Evolutionary conservation across 495 filamentous ascomycete genomes (phyloP).

Genomic region (Xylaria longipes): DNA sequence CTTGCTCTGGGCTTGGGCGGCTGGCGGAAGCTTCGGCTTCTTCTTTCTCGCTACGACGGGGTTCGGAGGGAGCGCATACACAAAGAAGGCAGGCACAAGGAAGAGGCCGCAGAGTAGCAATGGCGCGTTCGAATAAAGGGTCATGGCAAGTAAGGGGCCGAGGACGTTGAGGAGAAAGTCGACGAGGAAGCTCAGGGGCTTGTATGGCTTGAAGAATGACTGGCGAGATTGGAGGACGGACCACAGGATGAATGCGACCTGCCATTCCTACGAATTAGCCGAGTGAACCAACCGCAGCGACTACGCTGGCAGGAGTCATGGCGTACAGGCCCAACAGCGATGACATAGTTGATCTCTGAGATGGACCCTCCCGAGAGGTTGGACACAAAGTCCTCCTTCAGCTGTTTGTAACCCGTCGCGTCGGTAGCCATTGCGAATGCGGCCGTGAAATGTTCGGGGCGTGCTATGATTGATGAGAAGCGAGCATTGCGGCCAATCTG

Average conservation of each 20-base stretch:
- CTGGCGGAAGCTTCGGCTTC: slow-evolving; percentile 64
- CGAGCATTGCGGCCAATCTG: background rate
- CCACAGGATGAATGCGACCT: slow-evolving; percentile 87
- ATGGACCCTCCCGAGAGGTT: slow-evolving; percentile 86
- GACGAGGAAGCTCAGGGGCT: slow-evolving; percentile 66
- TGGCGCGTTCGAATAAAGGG: slow-evolving; percentile 80
- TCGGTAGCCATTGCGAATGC: slow-evolving; percentile 40
- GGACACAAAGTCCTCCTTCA: slow-evolving; percentile 95
- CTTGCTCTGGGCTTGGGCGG: slow-evolving; percentile 44
- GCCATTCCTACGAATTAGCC: slow-evolving; percentile 23
- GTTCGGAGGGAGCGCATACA: slow-evolving; percentile 59
- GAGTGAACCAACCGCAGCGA: slow-evolving; percentile 2
- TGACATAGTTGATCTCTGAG: slow-evolving; percentile 84
- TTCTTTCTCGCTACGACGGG: slow-evolving; percentile 45
- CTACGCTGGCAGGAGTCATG: background rate
- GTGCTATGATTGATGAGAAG: slow-evolving; percentile 6
- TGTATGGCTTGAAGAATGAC: slow-evolving; percentile 81
- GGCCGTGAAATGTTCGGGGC: background rate
- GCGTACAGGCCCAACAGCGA: slow-evolving; percentile 82
- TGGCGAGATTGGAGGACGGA: slow-evolving; percentile 87
- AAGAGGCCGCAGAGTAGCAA: slow-evolving; percentile 79
- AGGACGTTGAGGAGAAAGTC: slow-evolving; percentile 90
- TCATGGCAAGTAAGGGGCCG: slow-evolving; percentile 81
- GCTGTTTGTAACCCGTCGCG: slow-evolving; percentile 74
- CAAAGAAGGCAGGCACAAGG: slow-evolving; percentile 68